phyloP scores from a whole-genome alignment of 495 filamentous ascomycete species.

The Talaromyces wortmannii region DNA sequence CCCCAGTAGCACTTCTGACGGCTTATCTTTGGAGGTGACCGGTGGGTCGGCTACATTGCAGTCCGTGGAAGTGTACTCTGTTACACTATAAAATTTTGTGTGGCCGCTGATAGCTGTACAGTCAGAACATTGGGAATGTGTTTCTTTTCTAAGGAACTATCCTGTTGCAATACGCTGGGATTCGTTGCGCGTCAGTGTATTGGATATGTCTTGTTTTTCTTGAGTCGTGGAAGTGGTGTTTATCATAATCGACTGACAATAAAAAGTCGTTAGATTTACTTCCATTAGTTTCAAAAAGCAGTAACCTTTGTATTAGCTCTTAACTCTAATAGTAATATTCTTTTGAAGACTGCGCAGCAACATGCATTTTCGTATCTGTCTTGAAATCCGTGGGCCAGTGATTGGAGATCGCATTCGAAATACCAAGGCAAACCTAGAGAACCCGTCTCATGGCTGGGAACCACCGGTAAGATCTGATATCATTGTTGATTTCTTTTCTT shows the following conservation, averaged over 20 bases:
- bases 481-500: too few relatives aligned
- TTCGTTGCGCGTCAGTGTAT: not conserved
- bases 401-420: slow-evolving; percentile 8
- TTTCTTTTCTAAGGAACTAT: not conserved
- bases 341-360: slow-evolving; percentile 4
- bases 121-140: not conserved
- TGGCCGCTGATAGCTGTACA: not conserved
- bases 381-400: slow-evolving; percentile 5
- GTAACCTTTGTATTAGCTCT: too few relatives aligned
- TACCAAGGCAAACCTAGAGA: slow-evolving; percentile 8
- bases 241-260: too few relatives aligned
- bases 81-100: not conserved
- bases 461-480: not conserved
- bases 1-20: not conserved
- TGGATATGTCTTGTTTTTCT: not conserved
- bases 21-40: not conserved
- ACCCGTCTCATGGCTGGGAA: slow-evolving; percentile 4
- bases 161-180: not conserved
- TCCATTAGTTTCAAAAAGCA: too few relatives aligned
- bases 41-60: not conserved
- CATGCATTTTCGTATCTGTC: not conserved
- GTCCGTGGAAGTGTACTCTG: not conserved
- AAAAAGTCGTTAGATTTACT: too few relatives aligned
- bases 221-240: not conserved
- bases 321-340: too few relatives aligned